phyloP scores from a whole-genome alignment of 2,329 filamentous ascomycete genomes.

The Nemania bipapillata region DNA sequence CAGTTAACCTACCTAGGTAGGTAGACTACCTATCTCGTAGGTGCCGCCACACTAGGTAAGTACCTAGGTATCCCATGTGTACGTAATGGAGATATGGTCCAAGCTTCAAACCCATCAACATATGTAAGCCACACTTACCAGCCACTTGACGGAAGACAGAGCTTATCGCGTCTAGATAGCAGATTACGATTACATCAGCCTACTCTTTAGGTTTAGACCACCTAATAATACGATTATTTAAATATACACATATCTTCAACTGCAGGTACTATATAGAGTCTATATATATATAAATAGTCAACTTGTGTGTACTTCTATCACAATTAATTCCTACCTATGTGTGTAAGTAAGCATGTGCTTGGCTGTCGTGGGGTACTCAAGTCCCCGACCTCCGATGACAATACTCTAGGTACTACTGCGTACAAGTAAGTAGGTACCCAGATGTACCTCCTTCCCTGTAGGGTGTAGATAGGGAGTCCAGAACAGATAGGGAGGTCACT shows the following conservation, averaged over 20 bases:
- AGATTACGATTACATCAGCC: no score
- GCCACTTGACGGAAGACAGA: not conserved
- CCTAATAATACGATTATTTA: not conserved
- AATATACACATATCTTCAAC: not conserved
- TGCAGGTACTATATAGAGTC: no score
- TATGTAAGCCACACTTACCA: not conserved
- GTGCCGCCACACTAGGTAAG: not conserved
- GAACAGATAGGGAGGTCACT: no score
- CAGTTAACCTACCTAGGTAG: no score
- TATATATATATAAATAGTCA: not conserved
- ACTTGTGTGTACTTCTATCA: not conserved
- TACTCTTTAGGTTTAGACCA: not conserved
- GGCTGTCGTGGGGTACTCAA: conserved; percentile 12
- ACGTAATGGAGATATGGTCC: conserved; percentile 24
- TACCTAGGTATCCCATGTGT: not conserved
- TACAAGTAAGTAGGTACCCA: not conserved
- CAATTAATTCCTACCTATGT: not conserved
- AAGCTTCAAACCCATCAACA: conserved; percentile 22
- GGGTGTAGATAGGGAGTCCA: no score
- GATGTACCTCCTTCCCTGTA: not conserved
- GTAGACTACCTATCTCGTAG: not conserved
- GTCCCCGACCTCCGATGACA: conserved; percentile 9
- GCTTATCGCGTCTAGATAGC: no score
- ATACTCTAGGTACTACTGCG: not conserved
- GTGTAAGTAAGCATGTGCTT: no score